Conservation (phyloP, 176 grass and related monocot species). For the Canna indica region DNA sequence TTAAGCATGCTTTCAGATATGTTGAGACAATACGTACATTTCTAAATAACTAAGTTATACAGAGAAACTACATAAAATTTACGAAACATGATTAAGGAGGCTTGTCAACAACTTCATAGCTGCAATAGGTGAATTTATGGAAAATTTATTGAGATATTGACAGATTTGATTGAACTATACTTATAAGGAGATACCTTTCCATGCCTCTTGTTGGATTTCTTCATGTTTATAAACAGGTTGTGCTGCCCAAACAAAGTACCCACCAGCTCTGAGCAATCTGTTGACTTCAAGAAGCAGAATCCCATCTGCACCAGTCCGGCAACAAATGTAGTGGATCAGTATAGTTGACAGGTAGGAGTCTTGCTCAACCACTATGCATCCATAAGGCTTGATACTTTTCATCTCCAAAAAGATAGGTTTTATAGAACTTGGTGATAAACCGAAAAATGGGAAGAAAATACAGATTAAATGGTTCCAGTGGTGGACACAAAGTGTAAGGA, state of each 20-base stretch:
- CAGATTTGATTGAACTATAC: neutral
- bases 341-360: neutral
- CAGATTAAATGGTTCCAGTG: neutral
- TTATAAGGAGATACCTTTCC: slow-evolving; percentile 31
- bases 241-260: slow-evolving; percentile 55
- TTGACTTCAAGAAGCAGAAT: slow-evolving; percentile 44
- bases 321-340: slow-evolving; percentile 1
- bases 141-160: neutral
- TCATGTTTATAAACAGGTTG: slow-evolving; percentile 60
- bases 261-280: slow-evolving; percentile 47
- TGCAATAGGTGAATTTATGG: neutral
- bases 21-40: neutral
- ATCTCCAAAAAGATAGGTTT: neutral
- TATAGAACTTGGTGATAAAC: neutral
- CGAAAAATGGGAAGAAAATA: neutral
- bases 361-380: neutral
- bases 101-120: neutral
- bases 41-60: neutral
- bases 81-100: neutral
- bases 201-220: slow-evolving; percentile 36
- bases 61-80: too few relatives aligned
- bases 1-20: too few relatives aligned
- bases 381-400: neutral
- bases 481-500: neutral
- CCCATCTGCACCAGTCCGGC: slow-evolving; percentile 26